Evolutionary conservation across 1,139 yeast genomes (phyloP), one percentile per base, ranked within the genome.

Genomic region (Suhomyces bolitotheri): DNA sequence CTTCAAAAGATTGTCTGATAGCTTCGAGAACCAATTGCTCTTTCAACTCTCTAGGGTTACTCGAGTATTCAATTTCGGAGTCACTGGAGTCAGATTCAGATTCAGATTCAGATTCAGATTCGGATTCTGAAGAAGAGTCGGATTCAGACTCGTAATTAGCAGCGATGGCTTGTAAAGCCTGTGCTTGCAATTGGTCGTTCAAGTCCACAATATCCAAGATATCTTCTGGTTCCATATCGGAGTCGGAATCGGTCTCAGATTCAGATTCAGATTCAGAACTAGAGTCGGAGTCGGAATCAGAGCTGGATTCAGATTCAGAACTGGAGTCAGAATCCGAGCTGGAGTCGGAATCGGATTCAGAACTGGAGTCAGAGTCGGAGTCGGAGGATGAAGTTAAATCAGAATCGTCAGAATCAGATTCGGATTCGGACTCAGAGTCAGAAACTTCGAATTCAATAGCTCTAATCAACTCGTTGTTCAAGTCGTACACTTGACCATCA

Each of bases 1-100:
- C 73, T 40, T 58, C 65, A 40, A 67, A 67, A 5, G 51, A 53
- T 51, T 63, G 69, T 60, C 75, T 68, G 28, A 70, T 60, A 29
- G 53, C 58, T 53, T 70, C 75, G 33, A 68, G 51, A 21, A 54
- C 55, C 36, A 66, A 59, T 49, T 65, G 66, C 31, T 65, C 68
- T 31, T 50, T 51, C 31, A 65, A 57, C 21, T 54, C 55, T 28
- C 56, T 61, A 33, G 59, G 63, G 38, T 64, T 68, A 27, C 67
- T 53, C 11, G 64, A 50, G 50, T 62, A 63, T 27, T 49, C 54
- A 27, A 64, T 50, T 21, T 42, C 47, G 24, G 33, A 31, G 10
- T 36, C 43, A 12, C 25, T 32, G 29, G 54, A 51, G 24, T 54
- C 53, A 10, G 45, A 46, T 16, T 50, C 54, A 8, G 50, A 50